These are phyloP conservation scores for Lycium ferocissimum DNA, from an alignment of 257 asterid genomes.

Conservation along the genomic window DNA sequence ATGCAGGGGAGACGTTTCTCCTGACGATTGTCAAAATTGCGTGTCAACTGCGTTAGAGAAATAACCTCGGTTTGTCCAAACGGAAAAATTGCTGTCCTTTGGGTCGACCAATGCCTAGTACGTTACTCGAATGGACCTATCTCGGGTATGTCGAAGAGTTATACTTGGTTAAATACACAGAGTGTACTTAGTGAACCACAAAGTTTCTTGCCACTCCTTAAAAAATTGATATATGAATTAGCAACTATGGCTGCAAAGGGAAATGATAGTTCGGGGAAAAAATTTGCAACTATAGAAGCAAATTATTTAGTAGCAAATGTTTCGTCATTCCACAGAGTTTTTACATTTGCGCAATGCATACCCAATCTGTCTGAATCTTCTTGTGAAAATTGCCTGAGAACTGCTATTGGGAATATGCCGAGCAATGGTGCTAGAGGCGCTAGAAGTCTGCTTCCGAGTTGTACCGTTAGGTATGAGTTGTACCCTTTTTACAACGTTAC, in stretches of 20 bases:
- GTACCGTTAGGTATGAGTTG: slow-evolving; percentile 34
- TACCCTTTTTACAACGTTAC: slow-evolving; percentile 5
- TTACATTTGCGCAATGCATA: slow-evolving; percentile 37
- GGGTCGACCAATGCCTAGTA: slow-evolving; percentile 23
- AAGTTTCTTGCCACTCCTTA: neutral
- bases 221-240: neutral
- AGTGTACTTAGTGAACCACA: slow-evolving; percentile 14
- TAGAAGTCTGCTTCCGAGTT: slow-evolving; percentile 30
- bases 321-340: neutral
- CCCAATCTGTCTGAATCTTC: slow-evolving; percentile 31
- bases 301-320: too few species aligned
- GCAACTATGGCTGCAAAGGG: neutral
- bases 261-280: slow-evolving; percentile 7
- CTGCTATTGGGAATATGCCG: neutral
- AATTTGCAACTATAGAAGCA: slow-evolving; percentile 21
- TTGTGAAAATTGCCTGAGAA: slow-evolving; percentile 24
- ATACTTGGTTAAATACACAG: neutral
- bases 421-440: neutral
- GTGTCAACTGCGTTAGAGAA: neutral
- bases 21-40: slow-evolving; percentile 22
- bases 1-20: slow-evolving; percentile 39
- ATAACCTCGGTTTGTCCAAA: neutral
- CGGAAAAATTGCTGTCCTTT: neutral
- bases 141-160: neutral
- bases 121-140: neutral